These are phyloP conservation scores for Trichosporon faecale DNA, from an alignment of 1,284 basidiomycete genomes.

Conservation along the genomic window DNA sequence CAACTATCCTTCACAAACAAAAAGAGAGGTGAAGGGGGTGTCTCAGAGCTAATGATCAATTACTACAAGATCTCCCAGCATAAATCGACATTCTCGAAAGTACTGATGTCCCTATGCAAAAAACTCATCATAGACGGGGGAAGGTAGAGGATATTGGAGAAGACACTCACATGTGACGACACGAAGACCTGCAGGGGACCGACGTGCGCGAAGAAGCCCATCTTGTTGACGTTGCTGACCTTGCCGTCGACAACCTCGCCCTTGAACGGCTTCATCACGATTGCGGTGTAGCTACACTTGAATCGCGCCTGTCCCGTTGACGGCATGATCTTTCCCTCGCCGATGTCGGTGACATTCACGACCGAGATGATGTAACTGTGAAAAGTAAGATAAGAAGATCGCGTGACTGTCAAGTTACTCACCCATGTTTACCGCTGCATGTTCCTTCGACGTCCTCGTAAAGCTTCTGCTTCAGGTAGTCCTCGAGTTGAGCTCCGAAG, in stretches of 20 bases:
- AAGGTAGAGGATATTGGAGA: constrained; percentile 7
- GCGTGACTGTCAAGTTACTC: constrained; percentile 24
- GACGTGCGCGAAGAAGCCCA: constrained; percentile 78
- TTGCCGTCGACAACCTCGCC: constrained; percentile 97
- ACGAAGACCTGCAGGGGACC: constrained; percentile 90
- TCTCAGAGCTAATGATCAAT: constrained; percentile 50
- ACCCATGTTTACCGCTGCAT: constrained; percentile 87
- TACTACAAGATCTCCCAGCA: constrained; percentile 53
- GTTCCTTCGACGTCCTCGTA: constrained; percentile 97
- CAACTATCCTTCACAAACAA: constrained; percentile 5
- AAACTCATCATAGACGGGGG: constrained; percentile 30
- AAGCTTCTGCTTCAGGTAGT: constrained; percentile 87
- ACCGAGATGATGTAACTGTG: constrained; percentile 93
- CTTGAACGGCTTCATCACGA: constrained; percentile 98
- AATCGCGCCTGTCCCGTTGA: constrained; percentile 94
- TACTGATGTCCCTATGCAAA: constrained; percentile 46
- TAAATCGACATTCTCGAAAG: constrained; percentile 48
- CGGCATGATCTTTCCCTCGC: constrained; percentile 84
- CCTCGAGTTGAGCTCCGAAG: constrained; percentile 92
- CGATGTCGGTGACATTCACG: constrained; percentile 81
- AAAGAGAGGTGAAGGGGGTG: constrained; percentile 12
- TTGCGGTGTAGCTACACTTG: constrained; percentile 81
- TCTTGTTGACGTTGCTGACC: constrained; percentile 86
- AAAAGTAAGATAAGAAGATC: constrained; percentile 16
- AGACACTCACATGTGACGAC: constrained; percentile 75